phyloP scores from a whole-genome alignment of 2,329 filamentous ascomycete genomes.

The Periconia sp. region DNA sequence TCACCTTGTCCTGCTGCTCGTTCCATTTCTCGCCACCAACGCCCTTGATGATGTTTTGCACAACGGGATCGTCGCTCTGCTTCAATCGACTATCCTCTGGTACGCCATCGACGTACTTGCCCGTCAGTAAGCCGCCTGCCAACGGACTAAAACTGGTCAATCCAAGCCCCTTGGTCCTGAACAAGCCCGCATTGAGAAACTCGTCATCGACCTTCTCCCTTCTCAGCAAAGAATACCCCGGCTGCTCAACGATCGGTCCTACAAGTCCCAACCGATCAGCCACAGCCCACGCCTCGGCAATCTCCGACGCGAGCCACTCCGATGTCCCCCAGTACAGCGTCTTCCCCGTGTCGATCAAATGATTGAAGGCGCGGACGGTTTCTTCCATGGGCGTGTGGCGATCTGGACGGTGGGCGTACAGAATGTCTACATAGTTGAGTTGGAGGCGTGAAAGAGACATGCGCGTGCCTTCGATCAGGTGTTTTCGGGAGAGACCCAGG shows the following conservation, averaged over 20 bases:
- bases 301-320: slow-evolving; percentile 66
- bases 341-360: slow-evolving; percentile 71
- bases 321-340: slow-evolving; percentile 70
- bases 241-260: slow-evolving; percentile 59
- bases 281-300: slow-evolving; percentile 64
- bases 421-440: slow-evolving; percentile 69
- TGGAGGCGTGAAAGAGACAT: slow-evolving; percentile 63
- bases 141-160: slow-evolving; percentile 63
- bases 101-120: slow-evolving; percentile 68
- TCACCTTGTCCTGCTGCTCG: slow-evolving; percentile 64
- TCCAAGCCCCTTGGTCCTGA: slow-evolving; percentile 59
- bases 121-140: slow-evolving; percentile 62
- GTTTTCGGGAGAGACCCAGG: slow-evolving; percentile 70
- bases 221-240: slow-evolving; percentile 65
- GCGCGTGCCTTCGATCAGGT: slow-evolving; percentile 70
- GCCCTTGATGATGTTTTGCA: slow-evolving; percentile 49
- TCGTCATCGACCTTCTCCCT: slow-evolving; percentile 65
- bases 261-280: slow-evolving; percentile 65
- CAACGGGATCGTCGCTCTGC: slow-evolving; percentile 62
- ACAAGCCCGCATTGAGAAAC: slow-evolving; percentile 60
- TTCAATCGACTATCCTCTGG: slow-evolving; percentile 64
- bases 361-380: slow-evolving; percentile 72
- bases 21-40: slow-evolving; percentile 61
- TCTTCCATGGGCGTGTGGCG: slow-evolving; percentile 73
- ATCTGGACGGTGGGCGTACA: slow-evolving; percentile 74